Percentiles rank a stretch among this genome's conserved stretches.
Evolutionary conservation across 2,329 filamentous ascomycete species (phyloP).

Genomic region (Claviceps sp.): DNA sequence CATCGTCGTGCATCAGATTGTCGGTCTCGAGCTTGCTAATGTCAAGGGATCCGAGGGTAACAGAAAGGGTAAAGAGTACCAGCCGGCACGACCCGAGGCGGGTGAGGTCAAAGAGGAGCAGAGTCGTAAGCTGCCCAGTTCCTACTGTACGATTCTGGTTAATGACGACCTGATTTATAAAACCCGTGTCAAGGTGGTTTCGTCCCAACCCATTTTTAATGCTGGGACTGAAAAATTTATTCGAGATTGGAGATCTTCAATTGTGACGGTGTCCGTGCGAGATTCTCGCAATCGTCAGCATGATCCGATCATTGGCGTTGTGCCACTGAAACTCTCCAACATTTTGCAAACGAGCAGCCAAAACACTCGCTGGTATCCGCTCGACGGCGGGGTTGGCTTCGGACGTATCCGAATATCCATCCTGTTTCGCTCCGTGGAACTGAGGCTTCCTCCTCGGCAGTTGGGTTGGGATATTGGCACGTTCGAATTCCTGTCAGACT

Average conservation of each 20-base stretch:
- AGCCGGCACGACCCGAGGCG: constrained; percentile 67
- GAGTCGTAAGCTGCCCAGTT: constrained; percentile 66
- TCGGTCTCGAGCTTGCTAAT: constrained; percentile 85
- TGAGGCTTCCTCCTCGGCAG: constrained; percentile 69
- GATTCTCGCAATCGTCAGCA: constrained; percentile 84
- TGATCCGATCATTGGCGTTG: constrained; percentile 85
- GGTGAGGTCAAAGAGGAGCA: constrained; percentile 82
- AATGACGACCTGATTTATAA: constrained; percentile 88
- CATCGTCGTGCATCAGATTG: constrained; percentile 83
- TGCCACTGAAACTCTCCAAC: constrained; percentile 77
- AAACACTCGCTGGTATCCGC: constrained; percentile 83
- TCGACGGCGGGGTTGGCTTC: constrained; percentile 87
- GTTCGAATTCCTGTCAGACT: constrained; percentile 69
- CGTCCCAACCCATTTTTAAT: constrained; percentile 92
- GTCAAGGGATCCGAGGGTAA: constrained; percentile 75
- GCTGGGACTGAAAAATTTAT: constrained; percentile 88
- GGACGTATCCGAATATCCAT: constrained; percentile 80
- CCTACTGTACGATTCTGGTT: constrained; percentile 83
- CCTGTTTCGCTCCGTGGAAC: constrained; percentile 80
- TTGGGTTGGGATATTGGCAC: constrained; percentile 93
- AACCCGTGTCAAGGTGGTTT: constrained; percentile 87
- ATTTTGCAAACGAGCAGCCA: constrained; percentile 81
- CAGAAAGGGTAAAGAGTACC: constrained; percentile 73
- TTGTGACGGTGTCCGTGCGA: constrained; percentile 78
- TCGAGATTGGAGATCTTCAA: constrained; percentile 79